These are phyloP conservation scores for Sporothrix curviconia DNA, from an alignment of 2,329 filamentous ascomycete genomes.

Conservation along the genomic window DNA sequence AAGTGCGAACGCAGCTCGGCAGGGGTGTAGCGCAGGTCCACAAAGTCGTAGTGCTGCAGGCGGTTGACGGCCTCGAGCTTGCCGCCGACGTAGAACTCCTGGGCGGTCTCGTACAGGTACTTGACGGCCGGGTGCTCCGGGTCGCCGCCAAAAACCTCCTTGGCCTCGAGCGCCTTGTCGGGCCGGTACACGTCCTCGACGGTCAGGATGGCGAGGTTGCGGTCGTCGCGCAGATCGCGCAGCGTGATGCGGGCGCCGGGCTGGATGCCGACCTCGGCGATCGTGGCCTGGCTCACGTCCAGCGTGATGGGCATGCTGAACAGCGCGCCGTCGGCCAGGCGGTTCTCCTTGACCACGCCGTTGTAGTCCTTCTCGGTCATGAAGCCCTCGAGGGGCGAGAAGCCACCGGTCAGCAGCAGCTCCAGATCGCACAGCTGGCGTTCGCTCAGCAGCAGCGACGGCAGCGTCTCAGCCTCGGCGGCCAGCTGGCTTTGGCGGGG, in stretches of 20 bases:
- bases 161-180: slow-evolving; percentile 83
- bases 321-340: slow-evolving; percentile 79
- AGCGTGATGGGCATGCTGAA: slow-evolving; percentile 97
- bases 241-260: slow-evolving; percentile 76
- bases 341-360: slow-evolving; percentile 80
- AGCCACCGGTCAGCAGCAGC: slow-evolving; percentile 93
- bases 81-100: slow-evolving; percentile 90
- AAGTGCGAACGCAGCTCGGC: slow-evolving; percentile 94
- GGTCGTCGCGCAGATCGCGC: slow-evolving; percentile 92
- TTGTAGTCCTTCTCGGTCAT: slow-evolving; percentile 97
- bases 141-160: slow-evolving; percentile 87
- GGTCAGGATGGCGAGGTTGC: slow-evolving; percentile 90
- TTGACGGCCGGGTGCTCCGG: slow-evolving; percentile 88
- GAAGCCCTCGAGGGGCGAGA: slow-evolving; percentile 97
- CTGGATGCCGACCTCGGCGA: slow-evolving; percentile 71
- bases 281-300: slow-evolving; percentile 68
- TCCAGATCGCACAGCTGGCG: slow-evolving; percentile 97
- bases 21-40: slow-evolving; percentile 90
- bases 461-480: slow-evolving; percentile 78
- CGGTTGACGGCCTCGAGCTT: slow-evolving; percentile 94
- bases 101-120: slow-evolving; percentile 73
- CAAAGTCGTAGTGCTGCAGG: slow-evolving; percentile 97
- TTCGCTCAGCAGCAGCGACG: slow-evolving; percentile 79
- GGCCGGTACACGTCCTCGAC: slow-evolving; percentile 93
- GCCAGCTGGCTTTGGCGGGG: slow-evolving; percentile 73